Conservation (phyloP, 1,139 yeast genomes). For the Dujonia santamariae region DNA sequence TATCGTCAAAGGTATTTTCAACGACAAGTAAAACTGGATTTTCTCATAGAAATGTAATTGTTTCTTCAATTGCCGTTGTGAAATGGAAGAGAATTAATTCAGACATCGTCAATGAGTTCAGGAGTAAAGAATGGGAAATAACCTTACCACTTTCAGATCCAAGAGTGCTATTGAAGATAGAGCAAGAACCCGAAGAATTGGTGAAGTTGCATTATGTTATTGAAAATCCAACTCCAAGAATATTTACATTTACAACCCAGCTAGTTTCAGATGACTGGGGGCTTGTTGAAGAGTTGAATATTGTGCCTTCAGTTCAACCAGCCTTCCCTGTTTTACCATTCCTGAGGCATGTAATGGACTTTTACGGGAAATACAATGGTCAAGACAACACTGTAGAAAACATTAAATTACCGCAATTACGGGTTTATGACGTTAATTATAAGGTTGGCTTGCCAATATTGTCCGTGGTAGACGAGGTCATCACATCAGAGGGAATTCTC, state of each 20-base stretch:
- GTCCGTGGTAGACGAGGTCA: slow-evolving; percentile 36
- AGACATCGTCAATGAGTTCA: slow-evolving; percentile 21
- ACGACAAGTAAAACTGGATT: slow-evolving; percentile 41
- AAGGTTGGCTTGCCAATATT: slow-evolving; percentile 61
- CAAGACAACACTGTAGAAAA: slow-evolving; percentile 14
- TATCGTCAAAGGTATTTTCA: slow-evolving; percentile 25
- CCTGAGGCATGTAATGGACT: slow-evolving; percentile 44
- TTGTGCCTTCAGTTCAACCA: slow-evolving; percentile 24
- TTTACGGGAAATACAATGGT: slow-evolving; percentile 25
- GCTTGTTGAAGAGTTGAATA: slow-evolving; percentile 24
- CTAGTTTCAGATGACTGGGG: slow-evolving; percentile 30
- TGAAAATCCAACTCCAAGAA: slow-evolving; percentile 73
- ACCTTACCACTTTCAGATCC: slow-evolving; percentile 68
- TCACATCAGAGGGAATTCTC: slow-evolving; percentile 14
- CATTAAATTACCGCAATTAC: slow-evolving; percentile 52
- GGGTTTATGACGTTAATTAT: slow-evolving; percentile 63
- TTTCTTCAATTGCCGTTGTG: slow-evolving; percentile 23
- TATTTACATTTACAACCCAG: slow-evolving; percentile 59
- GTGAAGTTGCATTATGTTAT: slow-evolving; percentile 36
- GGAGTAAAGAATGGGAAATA: slow-evolving; percentile 43
- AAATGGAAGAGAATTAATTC: slow-evolving; percentile 32
- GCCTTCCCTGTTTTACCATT: slow-evolving; percentile 62
- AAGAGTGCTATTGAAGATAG: slow-evolving; percentile 48
- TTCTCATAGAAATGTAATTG: slow-evolving; percentile 37
- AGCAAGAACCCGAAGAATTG: slow-evolving; percentile 16